A percentile compares a stretch with the other conserved stretches of the same genome.
phyloP scores from a whole-genome alignment of 331 rosid species.

The Acacia pycnantha region DNA sequence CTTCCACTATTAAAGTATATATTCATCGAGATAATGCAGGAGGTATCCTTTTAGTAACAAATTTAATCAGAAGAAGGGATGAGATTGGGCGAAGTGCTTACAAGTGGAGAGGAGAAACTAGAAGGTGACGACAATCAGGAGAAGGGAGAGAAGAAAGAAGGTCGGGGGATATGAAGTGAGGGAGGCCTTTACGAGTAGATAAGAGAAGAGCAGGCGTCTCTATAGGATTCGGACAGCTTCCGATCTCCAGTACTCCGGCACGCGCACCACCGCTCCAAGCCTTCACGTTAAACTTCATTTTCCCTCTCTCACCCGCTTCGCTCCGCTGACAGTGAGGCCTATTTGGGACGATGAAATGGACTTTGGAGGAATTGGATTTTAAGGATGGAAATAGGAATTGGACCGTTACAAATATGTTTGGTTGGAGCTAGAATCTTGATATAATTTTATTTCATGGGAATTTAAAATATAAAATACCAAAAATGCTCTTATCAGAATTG shows the following conservation, averaged over 20 bases:
- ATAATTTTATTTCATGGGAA: too few species aligned
- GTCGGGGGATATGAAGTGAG: slow-evolving; percentile 74
- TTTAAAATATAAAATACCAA: too few species aligned
- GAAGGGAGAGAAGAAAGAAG: slow-evolving; percentile 88
- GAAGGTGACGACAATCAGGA: slow-evolving; percentile 86
- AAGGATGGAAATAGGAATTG: neutral
- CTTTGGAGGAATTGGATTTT: neutral
- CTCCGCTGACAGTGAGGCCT: neutral
- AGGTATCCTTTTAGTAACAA: neutral
- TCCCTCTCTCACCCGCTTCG: neutral
- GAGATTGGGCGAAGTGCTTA: slow-evolving; percentile 23
- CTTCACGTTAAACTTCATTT: slow-evolving; percentile 70
- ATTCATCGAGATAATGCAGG: neutral
- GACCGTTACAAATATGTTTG: neutral
- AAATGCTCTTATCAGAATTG: too few species aligned
- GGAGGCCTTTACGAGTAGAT: slow-evolving; percentile 88
- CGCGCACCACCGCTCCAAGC: slow-evolving; percentile 75
- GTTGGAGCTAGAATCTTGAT: too few species aligned
- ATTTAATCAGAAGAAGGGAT: neutral
- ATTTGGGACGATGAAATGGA: neutral
- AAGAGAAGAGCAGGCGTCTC: slow-evolving; percentile 84
- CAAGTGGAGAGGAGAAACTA: slow-evolving; percentile 85
- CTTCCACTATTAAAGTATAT: neutral
- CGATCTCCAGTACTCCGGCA: slow-evolving; percentile 59
- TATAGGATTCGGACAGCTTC: slow-evolving; percentile 47